Evolutionary conservation across 495 filamentous ascomycete species (phyloP).

Genomic region (Usnea hakonensis): DNA sequence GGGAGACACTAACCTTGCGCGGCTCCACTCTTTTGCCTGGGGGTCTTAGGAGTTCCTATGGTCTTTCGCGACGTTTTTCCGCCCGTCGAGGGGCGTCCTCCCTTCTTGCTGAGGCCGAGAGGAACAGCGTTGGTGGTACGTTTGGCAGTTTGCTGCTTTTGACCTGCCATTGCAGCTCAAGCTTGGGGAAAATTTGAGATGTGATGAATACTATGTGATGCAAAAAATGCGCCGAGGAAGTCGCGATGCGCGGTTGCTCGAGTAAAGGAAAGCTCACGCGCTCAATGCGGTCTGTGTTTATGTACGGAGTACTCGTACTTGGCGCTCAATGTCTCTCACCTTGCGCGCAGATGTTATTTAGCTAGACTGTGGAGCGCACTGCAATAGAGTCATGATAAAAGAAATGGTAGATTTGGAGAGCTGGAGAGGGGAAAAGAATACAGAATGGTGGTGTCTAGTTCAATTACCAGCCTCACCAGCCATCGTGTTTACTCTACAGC

Average conservation of each 20-base stretch:
- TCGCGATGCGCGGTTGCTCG: background rate
- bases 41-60: slow-evolving; percentile 9
- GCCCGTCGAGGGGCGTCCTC: slow-evolving; percentile 6
- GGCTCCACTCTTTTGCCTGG: slow-evolving; percentile 8
- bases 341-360: background rate
- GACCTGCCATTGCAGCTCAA: slow-evolving; percentile 11
- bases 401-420: background rate
- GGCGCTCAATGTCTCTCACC: background rate
- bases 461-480: slow-evolving; percentile 2
- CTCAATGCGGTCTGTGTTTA: background rate
- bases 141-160: slow-evolving; percentile 16
- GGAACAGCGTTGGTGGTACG: slow-evolving; percentile 17
- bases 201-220: background rate
- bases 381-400: background rate
- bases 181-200: background rate
- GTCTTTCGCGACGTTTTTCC: slow-evolving; percentile 9
- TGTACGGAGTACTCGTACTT: background rate
- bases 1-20: slow-evolving; percentile 2
- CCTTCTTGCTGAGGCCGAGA: slow-evolving; percentile 5
- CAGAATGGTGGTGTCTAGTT: background rate
- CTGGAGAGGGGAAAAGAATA: background rate
- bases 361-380: background rate
- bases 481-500: slow-evolving; percentile 12
- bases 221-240: background rate
- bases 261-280: background rate